Percentiles rank a stretch among this genome's conserved stretches.
These are phyloP conservation scores for Cydonia oblonga DNA, from an alignment of 331 rosid genomes.

Conservation along the genomic window DNA sequence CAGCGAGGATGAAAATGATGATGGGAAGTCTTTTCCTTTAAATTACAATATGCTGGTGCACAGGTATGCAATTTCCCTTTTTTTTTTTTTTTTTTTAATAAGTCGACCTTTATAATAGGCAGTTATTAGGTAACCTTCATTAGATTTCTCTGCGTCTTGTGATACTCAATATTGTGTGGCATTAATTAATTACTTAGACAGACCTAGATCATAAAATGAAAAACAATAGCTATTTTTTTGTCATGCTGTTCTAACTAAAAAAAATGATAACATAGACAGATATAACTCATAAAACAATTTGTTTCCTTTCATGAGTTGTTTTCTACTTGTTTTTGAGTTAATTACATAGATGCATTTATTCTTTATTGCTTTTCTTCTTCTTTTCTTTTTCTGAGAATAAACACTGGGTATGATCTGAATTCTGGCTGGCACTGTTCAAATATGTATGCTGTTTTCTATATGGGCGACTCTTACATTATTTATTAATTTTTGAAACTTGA, in stretches of 20 bases:
- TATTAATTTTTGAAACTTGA: neutral
- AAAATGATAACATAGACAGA: neutral
- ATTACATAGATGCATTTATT: neutral
- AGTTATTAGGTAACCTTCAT: neutral
- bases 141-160: neutral
- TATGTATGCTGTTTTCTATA: neutral
- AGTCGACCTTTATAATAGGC: neutral
- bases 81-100: neutral
- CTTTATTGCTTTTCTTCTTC: neutral
- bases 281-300: neutral
- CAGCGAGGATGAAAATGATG: constrained; percentile 59
- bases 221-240: no score
- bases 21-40: constrained; percentile 76
- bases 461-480: neutral
- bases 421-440: neutral
- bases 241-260: no score
- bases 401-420: neutral
- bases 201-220: neutral
- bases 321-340: neutral
- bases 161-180: neutral
- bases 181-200: neutral
- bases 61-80: constrained; percentile 44
- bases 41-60: constrained; percentile 59
- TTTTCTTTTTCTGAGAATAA: neutral
- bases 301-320: neutral